Evolutionary conservation across 345 rosid genomes (phyloP), one percentile per base, ranked within the genome.

Genomic region (Fremontodendron californicum): DNA sequence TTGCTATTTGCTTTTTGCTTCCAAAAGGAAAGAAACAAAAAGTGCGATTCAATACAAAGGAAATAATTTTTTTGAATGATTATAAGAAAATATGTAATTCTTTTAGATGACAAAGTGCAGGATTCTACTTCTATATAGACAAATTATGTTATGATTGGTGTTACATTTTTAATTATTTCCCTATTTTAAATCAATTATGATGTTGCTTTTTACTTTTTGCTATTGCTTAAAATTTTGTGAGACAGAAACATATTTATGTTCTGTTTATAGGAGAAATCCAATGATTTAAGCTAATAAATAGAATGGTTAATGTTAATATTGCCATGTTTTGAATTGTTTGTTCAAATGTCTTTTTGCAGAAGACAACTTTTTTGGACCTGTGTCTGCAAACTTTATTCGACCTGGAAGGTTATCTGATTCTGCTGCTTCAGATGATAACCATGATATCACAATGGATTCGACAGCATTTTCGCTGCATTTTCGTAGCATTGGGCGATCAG

Each of bases 361-460:
- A 67, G 93, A 92, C 49, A 80, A 86, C 76, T 92, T 89, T 79
- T 96, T 93, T 70, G 99, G 98, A 31, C 99, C 99, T 6, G 97
- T 96, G 77, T 90, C 96, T 9, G 82, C 97, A 0, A 83, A 84
- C 80, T 96, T 96, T 70, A 93, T 96, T 81, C 88, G 90, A 27
- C 91, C 90, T 33, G 90, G 94, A 45, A 76, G 88, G 76, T 79
- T 90, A 23, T 96, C 93, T 10, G 97, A 88, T 63, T 79, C 90
- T 78, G 86, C 87, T 51, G 87, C 88, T 18, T 86, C 97, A 11
- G 93, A 92, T 80, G 93, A 89, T 55, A 86, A 86, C 76, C 89
- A 89, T 64, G 99, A 96, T 45, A 40, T 91, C 23, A 96, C 98
- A 0, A 93, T 96, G 99, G 99, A 96, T 81, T 93, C 99, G 3